Evolutionary conservation across 257 asterid species (phyloP).

Genomic region (Haberlea rhodopensis): DNA sequence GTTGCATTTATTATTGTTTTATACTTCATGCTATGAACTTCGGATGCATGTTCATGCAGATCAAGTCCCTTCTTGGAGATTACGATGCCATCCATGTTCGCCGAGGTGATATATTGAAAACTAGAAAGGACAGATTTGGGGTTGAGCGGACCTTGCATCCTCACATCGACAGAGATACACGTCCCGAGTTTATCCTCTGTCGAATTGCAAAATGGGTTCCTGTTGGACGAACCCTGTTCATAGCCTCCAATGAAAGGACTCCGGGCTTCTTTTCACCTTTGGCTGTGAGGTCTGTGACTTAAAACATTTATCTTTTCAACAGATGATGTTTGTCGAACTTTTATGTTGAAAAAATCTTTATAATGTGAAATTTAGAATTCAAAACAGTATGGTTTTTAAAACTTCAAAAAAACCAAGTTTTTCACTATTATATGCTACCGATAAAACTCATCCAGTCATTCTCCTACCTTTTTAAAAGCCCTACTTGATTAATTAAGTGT

Average conservation of each 20-base stretch:
- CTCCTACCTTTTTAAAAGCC: not conserved
- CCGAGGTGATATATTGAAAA: conserved; percentile 85
- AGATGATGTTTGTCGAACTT: not conserved
- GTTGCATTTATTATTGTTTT: conserved; percentile 19
- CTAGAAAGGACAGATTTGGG: conserved; percentile 86
- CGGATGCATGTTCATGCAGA: conserved; percentile 39
- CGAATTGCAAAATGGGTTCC: conserved; percentile 88
- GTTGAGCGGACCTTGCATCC: conserved; percentile 78
- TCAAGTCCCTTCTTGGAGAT: conserved; percentile 75
- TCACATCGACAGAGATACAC: conserved; percentile 93
- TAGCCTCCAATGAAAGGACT: conserved; percentile 88
- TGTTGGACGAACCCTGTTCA: conserved; percentile 74
- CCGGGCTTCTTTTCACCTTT: conserved; percentile 84
- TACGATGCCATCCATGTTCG: conserved; percentile 97
- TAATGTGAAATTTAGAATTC: not conserved
- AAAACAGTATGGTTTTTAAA: too few species aligned
- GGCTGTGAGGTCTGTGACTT: conserved; percentile 46
- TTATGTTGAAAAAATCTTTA: not conserved
- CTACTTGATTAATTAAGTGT: too few species aligned
- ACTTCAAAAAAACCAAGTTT: not conserved
- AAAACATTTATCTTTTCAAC: conserved; percentile 7
- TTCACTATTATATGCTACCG: not conserved
- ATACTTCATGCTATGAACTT: conserved; percentile 5
- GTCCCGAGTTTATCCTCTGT: conserved; percentile 78
- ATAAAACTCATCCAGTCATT: too few species aligned